phyloP scores from a whole-genome alignment of 768 basidiomycete genomes.

The Trametes gibbosa region DNA sequence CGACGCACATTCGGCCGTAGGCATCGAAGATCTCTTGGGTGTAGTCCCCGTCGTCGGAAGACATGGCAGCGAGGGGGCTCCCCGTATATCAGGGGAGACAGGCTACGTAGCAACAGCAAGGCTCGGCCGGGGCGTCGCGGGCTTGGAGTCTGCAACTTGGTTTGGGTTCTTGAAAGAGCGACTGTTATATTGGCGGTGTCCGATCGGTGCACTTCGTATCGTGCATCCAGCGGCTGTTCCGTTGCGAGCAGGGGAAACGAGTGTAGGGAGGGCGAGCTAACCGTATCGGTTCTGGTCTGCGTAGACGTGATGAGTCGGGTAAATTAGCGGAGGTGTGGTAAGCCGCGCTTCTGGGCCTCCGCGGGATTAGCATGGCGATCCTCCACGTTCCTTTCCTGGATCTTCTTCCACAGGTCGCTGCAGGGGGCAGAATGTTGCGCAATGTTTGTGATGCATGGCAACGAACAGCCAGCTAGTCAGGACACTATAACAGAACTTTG shows the following conservation, averaged over 20 bases:
- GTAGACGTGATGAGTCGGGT: neutral
- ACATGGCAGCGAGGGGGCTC: neutral
- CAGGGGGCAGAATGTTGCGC: neutral
- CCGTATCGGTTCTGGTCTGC: neutral
- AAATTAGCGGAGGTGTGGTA: neutral
- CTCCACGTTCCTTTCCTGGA: neutral
- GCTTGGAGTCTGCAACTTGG: neutral
- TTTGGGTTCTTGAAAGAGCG: too few relatives aligned
- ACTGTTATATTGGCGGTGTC: too few relatives aligned
- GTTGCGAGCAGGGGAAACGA: neutral
- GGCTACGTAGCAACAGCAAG: neutral
- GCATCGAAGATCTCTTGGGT: conserved; percentile 1
- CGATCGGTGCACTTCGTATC: neutral
- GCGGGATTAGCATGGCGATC: too few relatives aligned
- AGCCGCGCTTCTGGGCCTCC: neutral
- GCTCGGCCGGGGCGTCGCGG: neutral
- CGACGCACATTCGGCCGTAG: neutral
- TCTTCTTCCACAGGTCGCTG: neutral
- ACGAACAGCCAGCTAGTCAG: too few relatives aligned
- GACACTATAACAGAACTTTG: too few relatives aligned
- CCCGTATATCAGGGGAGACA: neutral
- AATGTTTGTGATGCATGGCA: too few relatives aligned
- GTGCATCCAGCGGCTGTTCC: neutral
- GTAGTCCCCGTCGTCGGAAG: neutral
- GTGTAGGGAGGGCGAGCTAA: neutral